Percentiles rank a stretch among this genome's conserved stretches.
These are phyloP conservation scores for Citrullus mucosospermus DNA, from an alignment of 306 rosid genomes.

Conservation along the genomic window DNA sequence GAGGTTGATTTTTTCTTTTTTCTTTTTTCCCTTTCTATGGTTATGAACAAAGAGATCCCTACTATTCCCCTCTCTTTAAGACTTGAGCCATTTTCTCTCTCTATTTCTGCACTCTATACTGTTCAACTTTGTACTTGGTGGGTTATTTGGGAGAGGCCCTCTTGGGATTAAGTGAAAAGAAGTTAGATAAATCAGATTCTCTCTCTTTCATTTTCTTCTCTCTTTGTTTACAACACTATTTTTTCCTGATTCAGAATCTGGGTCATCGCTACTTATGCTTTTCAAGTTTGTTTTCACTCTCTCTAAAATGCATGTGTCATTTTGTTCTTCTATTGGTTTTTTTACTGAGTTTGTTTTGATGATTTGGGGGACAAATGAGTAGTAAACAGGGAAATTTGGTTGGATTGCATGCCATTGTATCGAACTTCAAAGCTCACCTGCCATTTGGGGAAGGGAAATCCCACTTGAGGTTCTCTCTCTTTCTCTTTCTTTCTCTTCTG, in stretches of 20 bases:
- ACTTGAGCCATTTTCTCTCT: neutral
- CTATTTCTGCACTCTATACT: neutral
- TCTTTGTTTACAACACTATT: neutral
- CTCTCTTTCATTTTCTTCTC: neutral
- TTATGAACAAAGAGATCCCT: neutral
- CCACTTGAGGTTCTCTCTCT: neutral
- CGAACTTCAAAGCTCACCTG: neutral
- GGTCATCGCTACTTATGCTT: neutral
- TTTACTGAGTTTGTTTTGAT: neutral
- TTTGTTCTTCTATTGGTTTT: neutral
- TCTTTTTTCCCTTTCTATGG: neutral
- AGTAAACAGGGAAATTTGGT: neutral
- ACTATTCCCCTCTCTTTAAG: neutral
- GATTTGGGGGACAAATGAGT: neutral
- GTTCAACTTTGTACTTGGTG: constrained; percentile 4
- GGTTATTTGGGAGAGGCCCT: neutral
- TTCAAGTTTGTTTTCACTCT: neutral
- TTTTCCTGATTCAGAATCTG: neutral
- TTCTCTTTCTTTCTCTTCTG: constrained; percentile 8
- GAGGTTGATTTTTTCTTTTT: neutral
- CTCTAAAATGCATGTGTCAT: neutral
- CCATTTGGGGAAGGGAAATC: neutral
- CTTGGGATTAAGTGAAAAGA: neutral
- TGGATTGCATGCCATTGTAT: constrained; percentile 1
- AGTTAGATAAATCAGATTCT: neutral